Percentiles rank a stretch among this genome's conserved stretches.
Evolutionary conservation across 305 asterid genomes (phyloP).

Genomic region (Andrographis paniculata): DNA sequence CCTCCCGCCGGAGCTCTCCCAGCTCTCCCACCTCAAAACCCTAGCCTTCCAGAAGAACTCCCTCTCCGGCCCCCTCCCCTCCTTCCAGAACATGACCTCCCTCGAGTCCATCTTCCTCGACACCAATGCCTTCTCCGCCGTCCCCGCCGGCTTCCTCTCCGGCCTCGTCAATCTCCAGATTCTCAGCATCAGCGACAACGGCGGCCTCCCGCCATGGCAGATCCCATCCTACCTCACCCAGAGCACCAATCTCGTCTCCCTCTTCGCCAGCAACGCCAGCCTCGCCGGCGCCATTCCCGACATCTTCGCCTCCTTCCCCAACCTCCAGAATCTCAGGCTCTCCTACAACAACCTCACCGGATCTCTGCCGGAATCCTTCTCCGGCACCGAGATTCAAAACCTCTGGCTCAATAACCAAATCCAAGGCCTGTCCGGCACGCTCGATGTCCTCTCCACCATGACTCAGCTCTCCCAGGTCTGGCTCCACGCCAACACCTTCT

Average conservation of each 20-base stretch:
- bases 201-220: conserved; percentile 40
- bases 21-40: conserved; percentile 44
- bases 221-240: conserved; percentile 39
- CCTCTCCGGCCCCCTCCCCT: conserved; percentile 60
- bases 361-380: conserved; percentile 50
- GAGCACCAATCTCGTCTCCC: conserved; percentile 37
- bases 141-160: conserved; percentile 47
- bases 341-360: conserved; percentile 76
- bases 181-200: conserved; percentile 44
- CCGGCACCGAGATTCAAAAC: conserved; percentile 53
- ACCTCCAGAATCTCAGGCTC: conserved; percentile 48
- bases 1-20: conserved; percentile 50
- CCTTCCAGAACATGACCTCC: conserved; percentile 54
- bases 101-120: conserved; percentile 45
- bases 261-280: conserved; percentile 52
- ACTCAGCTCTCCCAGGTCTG: conserved; percentile 58
- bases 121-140: conserved; percentile 36
- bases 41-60: conserved; percentile 53
- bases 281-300: conserved; percentile 58
- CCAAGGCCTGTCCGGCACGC: conserved; percentile 42
- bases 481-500: conserved; percentile 61
- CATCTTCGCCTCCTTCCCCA: conserved; percentile 43
- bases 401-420: conserved; percentile 77
- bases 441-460: conserved; percentile 60
- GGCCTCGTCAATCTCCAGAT: conserved; percentile 41